Evolutionary conservation across 768 basidiomycete species (phyloP), one percentile per base, ranked within the genome.

Genomic region (Fomitopsis pulvina): DNA sequence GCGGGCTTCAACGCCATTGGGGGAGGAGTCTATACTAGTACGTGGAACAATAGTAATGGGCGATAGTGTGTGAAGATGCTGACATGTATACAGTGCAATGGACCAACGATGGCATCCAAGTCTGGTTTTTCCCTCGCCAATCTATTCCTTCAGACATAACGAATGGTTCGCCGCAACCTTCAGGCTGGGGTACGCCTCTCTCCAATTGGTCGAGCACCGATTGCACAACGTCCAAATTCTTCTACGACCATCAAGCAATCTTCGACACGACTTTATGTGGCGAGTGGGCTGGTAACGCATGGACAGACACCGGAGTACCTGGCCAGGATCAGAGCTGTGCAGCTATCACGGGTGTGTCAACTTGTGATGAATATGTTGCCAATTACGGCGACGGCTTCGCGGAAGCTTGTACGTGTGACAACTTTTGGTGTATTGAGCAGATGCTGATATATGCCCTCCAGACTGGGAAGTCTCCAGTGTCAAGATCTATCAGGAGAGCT

Each of bases 211-310:
- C 91, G 39, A 79, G 89, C 10, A 69, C 73, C 29, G 64, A 70
- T 32, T 96, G 93, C 65, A 70, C 84, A 62, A 87, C 90, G 22
- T 85, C 79, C 70, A 65, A 78, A 58, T 92, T 79, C 74, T 96
- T 95, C 71, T 73, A 74, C 53, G 70, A 81, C 47, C 87, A 95
- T 64, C 76, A 76, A 32, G 79, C 75, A 32, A 90, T 93, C 60
- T 89, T 94, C 58, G 87, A 93, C 63, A 92, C 87, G 30, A 92
- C 91, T n/a, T 71, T 93, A 46, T 91, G 89, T 59, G 92, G 92
- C 54, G 88, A 95, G 59, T 97, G 92, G 94, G 92, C 94, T 7
- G 80, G 83, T 43, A 70, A 69, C 45, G 85, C 80, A 9, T 97
- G 93, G 93, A 71, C 67, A 46, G 51, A 56, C 26, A 69, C 84